Evolutionary conservation across 176 grass and related monocot genomes (phyloP).

Genomic region (Avena insularis): DNA sequence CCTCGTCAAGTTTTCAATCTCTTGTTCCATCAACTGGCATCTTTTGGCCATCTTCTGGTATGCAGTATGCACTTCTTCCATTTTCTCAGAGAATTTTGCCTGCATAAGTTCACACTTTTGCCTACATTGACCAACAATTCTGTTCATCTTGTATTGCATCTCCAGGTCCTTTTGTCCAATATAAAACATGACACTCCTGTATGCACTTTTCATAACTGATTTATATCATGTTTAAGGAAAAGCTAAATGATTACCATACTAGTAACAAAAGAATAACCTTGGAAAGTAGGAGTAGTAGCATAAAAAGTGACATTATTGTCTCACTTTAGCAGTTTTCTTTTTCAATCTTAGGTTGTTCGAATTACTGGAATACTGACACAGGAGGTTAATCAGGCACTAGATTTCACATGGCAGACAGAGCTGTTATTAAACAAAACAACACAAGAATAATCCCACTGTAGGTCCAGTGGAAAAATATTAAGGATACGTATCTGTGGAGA

Average conservation of each 20-base stretch:
- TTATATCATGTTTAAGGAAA: constrained; percentile 43
- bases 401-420: background rate
- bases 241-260: background rate
- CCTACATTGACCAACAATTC: constrained; percentile 70
- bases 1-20: constrained; percentile 76
- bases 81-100: constrained; percentile 86
- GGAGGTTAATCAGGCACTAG: background rate
- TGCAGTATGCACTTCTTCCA: constrained; percentile 78
- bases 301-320: constrained; percentile 41
- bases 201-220: constrained; percentile 92
- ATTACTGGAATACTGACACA: constrained; percentile 10
- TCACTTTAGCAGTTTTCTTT: background rate
- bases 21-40: constrained; percentile 85
- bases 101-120: constrained; percentile 89
- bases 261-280: constrained; percentile 19
- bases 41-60: constrained; percentile 94
- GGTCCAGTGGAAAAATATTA: constrained; percentile 31
- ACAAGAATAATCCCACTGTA: background rate
- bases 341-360: background rate
- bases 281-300: background rate
- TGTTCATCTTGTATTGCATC: constrained; percentile 95
- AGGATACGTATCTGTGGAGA: constrained; percentile 92
- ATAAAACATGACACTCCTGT: constrained; percentile 90
- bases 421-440: constrained; percentile 23
- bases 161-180: constrained; percentile 92